Conservation (phyloP, 768 basidiomycete species). For the Leccinum rimulosum region DNA sequence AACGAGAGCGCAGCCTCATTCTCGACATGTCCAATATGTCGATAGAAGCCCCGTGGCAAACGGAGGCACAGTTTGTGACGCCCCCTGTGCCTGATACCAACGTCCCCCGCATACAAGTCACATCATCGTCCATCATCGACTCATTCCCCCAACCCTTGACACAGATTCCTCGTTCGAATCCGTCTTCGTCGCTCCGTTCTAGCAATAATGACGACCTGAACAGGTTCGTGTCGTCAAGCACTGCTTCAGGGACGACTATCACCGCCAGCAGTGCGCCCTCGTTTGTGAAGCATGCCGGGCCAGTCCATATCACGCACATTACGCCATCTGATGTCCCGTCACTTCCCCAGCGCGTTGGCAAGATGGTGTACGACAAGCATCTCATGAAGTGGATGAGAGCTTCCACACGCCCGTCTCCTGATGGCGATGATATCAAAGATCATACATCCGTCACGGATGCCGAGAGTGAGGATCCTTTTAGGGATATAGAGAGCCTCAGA, state of each 20-base stretch:
- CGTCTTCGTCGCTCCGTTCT: slow-evolving; percentile 50
- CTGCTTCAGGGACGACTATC: slow-evolving; percentile 69
- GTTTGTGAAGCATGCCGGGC: slow-evolving; percentile 81
- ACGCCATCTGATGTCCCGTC: slow-evolving; percentile 73
- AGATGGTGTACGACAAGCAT: slow-evolving; percentile 83
- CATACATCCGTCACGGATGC: slow-evolving; percentile 36
- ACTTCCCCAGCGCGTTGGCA: slow-evolving; percentile 76
- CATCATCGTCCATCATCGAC: slow-evolving; percentile 28
- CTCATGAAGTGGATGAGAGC: slow-evolving; percentile 86
- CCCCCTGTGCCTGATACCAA: slow-evolving; percentile 7
- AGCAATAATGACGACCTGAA: slow-evolving; percentile 71
- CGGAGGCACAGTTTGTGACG: slow-evolving; percentile 18
- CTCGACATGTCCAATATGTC: slow-evolving; percentile 45
- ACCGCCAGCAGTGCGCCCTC: slow-evolving; percentile 74
- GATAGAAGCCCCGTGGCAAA: slow-evolving; percentile 37
- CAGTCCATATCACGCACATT: slow-evolving; percentile 77
- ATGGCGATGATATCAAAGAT: slow-evolving; percentile 30
- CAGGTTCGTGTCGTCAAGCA: slow-evolving; percentile 88
- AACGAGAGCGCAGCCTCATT: slow-evolving; percentile 40
- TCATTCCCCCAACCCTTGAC: slow-evolving; percentile 33
- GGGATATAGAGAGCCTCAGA: slow-evolving; percentile 83
- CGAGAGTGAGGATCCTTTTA: slow-evolving; percentile 85
- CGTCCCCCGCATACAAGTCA: slow-evolving; percentile 30
- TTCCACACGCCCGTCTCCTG: slow-evolving; percentile 36
- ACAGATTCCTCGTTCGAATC: slow-evolving; percentile 37